Base-by-base conservation (phyloP, 345 rosid species). In the Erysimum cheiranthoides region DNA sequence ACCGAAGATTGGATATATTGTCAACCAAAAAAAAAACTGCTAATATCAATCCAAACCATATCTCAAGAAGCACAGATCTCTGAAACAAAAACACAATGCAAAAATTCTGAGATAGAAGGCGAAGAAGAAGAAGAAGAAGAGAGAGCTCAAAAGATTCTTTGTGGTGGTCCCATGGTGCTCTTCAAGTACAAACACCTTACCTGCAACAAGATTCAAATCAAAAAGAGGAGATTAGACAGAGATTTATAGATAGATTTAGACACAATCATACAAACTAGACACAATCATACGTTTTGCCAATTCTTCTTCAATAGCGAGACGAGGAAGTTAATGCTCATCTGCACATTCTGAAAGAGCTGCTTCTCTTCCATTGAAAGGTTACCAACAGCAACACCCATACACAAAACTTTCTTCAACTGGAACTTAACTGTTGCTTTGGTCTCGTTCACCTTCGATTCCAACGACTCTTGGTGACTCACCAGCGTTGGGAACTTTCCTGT, bases 381-480 rank as follows among this genome's bases (percentile, higher is more conserved):
- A 49, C 90, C 93, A 0, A 86, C 90, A 21, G 89, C 90, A 34
- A 88, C 93, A 46, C 93, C 93, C 93, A 88, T 86, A 69, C 93
- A 85, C 8, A 86, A 81, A 16, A 86, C 93, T 70, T 85, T 86
- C 85, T 88, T 88, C 81, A 85, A 74, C 65, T 86, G 93, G 81
- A 86, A 88, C 84, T 88, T 88, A 40, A 88, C 84, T 0, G 83
- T 88, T 1, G 89, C 90, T 56, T 88, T 88, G 0, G 84, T 88
- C 75, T 88, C 93, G 13, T 85, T 88, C 36, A 88, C 90, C 80
- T 88, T 88, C 0, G 78, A n/a, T 71, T 86, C 90, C 35, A 88
- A 82, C 0, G 93, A 84, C 60, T 86, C 93, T 62, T 85, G 89
- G 76, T 86, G 90, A 13, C 85, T 80, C 49, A 88, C 90, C 0